Base-by-base conservation (phyloP, 2,329 filamentous ascomycete species). In the Dryadomyces quercus-mongolicae region DNA sequence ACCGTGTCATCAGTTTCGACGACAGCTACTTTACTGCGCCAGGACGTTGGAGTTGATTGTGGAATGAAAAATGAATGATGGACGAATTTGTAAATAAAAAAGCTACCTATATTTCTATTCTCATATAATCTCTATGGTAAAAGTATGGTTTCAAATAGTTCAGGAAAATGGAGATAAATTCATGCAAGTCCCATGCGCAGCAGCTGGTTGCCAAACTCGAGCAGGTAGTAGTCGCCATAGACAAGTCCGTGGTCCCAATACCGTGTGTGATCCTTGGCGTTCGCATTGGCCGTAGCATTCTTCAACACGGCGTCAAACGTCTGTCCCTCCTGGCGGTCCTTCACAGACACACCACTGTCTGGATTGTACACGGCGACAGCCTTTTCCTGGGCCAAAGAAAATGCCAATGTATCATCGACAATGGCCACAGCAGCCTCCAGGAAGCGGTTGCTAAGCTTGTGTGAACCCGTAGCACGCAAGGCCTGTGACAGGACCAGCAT, bases 141-240 rank as follows among this genome's bases (percentile, higher is more conserved):
- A 31, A 5, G 4, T 8, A 4, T 31, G 25, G 54, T 60, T 5
- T 61, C 66, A 42, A 42, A n/a, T 45, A n/a, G n/a, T n/a, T n/a
- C n/a, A n/a, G n/a, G n/a, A n/a, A n/a, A n/a, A n/a, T n/a, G n/a
- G n/a, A n/a, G n/a, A n/a, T n/a, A n/a, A n/a, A n/a, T n/a, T n/a
- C 31, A 48, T 22, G 22, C 53, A 18, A 65, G 49, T 0, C 63
- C 64, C 64, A 67, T 63, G 31, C 60, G 55, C 52, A 74, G 56
- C n/a, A 74, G 58, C 51, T 69, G 68, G 54, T 73, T 74, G 10
- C 71, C 71, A 62, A 72, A 71, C 55, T 73, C 68, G 5, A 74
- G 53, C 34, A 74, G 60, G 55, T 68, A 74, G 56, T 74, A 74
- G 59, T 74, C 71, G 2, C 68, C 71, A 63, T 74, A 74, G 2